Evolutionary conservation across 2,329 filamentous ascomycete species (phyloP).

Genomic region (Colletotrichum salicis): DNA sequence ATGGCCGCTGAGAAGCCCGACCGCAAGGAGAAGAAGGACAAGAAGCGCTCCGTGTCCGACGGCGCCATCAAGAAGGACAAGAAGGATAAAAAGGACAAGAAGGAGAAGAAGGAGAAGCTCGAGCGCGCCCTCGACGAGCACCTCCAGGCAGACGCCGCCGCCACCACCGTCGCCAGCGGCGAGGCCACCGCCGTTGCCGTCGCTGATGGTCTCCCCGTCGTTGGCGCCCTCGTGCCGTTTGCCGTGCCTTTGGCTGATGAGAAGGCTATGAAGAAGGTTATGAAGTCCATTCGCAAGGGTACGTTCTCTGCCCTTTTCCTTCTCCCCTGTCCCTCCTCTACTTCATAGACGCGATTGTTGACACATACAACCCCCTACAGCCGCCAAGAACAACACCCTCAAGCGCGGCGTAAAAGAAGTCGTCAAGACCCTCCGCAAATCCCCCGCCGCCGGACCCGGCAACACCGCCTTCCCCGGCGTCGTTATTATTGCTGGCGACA

Average conservation of each 20-base stretch:
- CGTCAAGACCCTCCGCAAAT: slow-evolving; percentile 97
- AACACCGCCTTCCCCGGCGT: slow-evolving; percentile 75
- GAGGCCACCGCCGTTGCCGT: slow-evolving; percentile 49
- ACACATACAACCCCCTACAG: slow-evolving; percentile 57
- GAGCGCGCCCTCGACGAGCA: slow-evolving; percentile 73
- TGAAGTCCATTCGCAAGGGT: slow-evolving; percentile 69
- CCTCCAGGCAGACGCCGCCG: slow-evolving; percentile 65
- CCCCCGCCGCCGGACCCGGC: slow-evolving; percentile 74
- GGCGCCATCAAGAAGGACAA: slow-evolving; percentile 49
- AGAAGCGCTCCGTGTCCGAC: slow-evolving; percentile 42
- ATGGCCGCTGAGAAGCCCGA: slow-evolving; percentile 62
- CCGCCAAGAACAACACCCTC: slow-evolving; percentile 93
- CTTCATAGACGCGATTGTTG: background rate
- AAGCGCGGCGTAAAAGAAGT: slow-evolving; percentile 99
- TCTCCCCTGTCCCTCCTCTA: too few species aligned
- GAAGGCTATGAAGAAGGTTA: slow-evolving; percentile 74
- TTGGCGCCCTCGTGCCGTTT: slow-evolving; percentile 80
- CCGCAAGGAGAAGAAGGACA: slow-evolving; percentile 56
- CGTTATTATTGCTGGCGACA: slow-evolving; percentile 94
- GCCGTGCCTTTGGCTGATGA: slow-evolving; percentile 83
- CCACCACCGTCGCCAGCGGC: slow-evolving; percentile 53
- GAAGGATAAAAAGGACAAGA: slow-evolving; percentile 69
- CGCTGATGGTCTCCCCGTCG: slow-evolving; percentile 49
- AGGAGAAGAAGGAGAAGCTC: slow-evolving; percentile 74
- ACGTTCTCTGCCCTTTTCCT: slow-evolving; percentile 38